A percentile compares a stretch with the other conserved stretches of the same genome.
phyloP scores from a whole-genome alignment of 306 rosid genomes.

The Rosa rugosa region DNA sequence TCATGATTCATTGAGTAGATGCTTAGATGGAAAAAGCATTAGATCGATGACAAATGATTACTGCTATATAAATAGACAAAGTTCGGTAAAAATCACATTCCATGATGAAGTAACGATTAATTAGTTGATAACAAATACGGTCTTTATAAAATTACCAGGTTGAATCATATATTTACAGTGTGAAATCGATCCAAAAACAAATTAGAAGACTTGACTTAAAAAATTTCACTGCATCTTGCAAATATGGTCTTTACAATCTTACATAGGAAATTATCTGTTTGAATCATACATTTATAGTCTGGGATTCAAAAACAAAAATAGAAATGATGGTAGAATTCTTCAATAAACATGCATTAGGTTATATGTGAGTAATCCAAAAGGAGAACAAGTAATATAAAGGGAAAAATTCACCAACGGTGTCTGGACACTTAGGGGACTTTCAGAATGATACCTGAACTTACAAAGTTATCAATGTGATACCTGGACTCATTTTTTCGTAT shows the following conservation, averaged over 20 bases:
- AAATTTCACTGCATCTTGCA: no score
- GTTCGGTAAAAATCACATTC: neutral
- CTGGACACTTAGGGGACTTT: no score
- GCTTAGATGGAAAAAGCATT: neutral
- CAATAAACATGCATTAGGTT: neutral
- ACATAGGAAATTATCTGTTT: neutral
- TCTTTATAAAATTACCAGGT: neutral
- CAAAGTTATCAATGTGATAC: no score
- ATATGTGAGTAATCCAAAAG: neutral
- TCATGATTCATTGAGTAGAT: neutral
- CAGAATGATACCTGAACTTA: no score
- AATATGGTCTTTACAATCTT: neutral
- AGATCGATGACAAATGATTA: neutral
- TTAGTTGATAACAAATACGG: neutral
- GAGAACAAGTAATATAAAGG: neutral
- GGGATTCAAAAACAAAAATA: neutral
- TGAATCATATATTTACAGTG: neutral
- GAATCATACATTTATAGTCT: neutral
- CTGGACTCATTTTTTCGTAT: no score
- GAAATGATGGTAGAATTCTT: neutral
- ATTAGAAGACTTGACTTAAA: no score
- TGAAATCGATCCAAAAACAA: no score
- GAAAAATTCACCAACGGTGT: no score
- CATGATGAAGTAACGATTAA: neutral
- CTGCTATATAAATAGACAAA: neutral